Base-by-base conservation (phyloP, 345 rosid genomes). In the Cochlearia excelsa region DNA sequence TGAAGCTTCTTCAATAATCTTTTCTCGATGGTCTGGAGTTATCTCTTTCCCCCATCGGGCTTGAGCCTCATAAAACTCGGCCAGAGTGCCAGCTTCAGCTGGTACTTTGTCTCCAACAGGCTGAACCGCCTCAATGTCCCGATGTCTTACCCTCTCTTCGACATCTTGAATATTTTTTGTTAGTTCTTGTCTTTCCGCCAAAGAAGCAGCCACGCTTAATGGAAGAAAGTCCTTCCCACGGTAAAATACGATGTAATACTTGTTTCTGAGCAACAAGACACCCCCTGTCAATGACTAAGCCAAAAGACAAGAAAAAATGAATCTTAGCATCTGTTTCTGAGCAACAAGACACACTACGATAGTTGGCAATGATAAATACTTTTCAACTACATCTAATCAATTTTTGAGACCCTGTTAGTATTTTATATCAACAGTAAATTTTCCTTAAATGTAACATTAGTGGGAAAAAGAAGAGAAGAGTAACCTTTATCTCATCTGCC, bases 201-300 rank as follows among this genome's bases (percentile, higher is more conserved):
- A 78, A 67, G 87, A 79, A 71, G 88, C 70, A 42, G 97, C 96
- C 38, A 94, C 96, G 70, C 71, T 82, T 59, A 81, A 67, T 60
- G 99, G 95, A 66, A 94, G 79, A 75, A 94, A 94, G 83, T 94
- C 99, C 76, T 94, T 94, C 39, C 99, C 99, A 37, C 97, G 90
- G 72, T 75, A 94, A n/a, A 94, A 75, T 60, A 94, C 99, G 47
- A 94, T 87, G 71, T 78, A 87, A 76, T 79, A 90, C 74, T 90
- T 94, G 74, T 90, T 90, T 80, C 99, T 85, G 46, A 85, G 96
- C 62, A 94, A 84, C 75, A 94, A 76, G 61, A 81, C 82, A 61
- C 99, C 97, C 35, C 96, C 99, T 62, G 97, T 94, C 76, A 94
- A 74, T 40, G 57, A 35, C 99, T 94, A 79, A 60, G 72, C 27